Percentiles rank a stretch among this genome's conserved stretches.
These are phyloP conservation scores for Blakeslea trispora DNA, from an alignment of 371 early-diverging fungal genomes.

Conservation along the genomic window DNA sequence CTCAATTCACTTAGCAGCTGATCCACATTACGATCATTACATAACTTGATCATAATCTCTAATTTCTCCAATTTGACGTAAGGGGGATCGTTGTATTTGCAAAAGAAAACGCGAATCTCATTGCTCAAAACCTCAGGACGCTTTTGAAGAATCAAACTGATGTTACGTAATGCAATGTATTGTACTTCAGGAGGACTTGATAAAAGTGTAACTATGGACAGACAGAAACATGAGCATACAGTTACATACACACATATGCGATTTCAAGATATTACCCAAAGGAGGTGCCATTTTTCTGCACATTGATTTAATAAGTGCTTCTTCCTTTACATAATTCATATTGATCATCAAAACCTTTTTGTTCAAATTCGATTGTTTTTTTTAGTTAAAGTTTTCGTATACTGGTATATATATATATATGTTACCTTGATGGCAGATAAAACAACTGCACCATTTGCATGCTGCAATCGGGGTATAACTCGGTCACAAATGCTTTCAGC, in stretches of 20 bases:
- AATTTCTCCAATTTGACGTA: constrained; percentile 97
- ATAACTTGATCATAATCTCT: constrained; percentile 90
- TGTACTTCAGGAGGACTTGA: constrained; percentile 91
- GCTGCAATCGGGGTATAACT: constrained; percentile 87
- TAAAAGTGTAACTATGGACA: constrained; percentile 78
- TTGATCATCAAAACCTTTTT: constrained; percentile 68
- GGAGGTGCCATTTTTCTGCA: constrained; percentile 90
- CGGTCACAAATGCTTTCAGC: constrained; percentile 90
- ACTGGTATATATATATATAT: too few relatives aligned
- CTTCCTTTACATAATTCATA: constrained; percentile 66
- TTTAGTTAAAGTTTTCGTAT: too few relatives aligned
- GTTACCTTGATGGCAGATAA: constrained; percentile 77
- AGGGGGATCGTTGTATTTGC: constrained; percentile 98
- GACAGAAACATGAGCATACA: too few relatives aligned
- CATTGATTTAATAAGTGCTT: constrained; percentile 65
- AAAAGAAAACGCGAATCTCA: constrained; percentile 96
- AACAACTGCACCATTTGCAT: constrained; percentile 93
- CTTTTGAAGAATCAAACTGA: constrained; percentile 92
- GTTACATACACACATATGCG: too few relatives aligned
- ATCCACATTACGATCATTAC: constrained; percentile 83
- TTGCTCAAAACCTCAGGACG: constrained; percentile 85
- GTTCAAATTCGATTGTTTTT: constrained; percentile 2
- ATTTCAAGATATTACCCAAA: constrained; percentile 64
- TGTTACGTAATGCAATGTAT: constrained; percentile 95
- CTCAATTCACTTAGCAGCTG: constrained; percentile 91